Evolutionary conservation across 2,329 filamentous ascomycete genomes (phyloP).

Genomic region (Nannizziopsis barbatae): DNA sequence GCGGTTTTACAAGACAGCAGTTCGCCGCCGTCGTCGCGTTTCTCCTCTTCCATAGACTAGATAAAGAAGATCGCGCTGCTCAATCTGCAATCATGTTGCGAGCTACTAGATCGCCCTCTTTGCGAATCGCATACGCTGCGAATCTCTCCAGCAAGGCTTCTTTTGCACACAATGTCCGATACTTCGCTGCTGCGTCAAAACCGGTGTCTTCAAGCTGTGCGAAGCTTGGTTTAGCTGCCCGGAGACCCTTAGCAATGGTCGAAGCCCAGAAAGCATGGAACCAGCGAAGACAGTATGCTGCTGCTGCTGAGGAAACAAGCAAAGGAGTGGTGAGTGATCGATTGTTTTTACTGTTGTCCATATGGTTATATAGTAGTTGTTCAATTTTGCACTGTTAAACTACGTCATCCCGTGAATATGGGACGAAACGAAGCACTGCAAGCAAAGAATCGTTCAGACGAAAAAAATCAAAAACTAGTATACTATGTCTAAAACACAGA

Average conservation of each 20-base stretch:
- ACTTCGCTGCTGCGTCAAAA: slow-evolving; percentile 11
- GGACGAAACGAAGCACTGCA: background rate
- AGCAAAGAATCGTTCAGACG: background rate
- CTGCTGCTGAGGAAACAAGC: slow-evolving; percentile 47
- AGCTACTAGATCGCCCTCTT: slow-evolving; percentile 20
- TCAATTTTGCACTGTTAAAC: background rate
- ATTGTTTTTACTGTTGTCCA: slow-evolving; percentile 11
- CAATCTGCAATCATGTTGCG: slow-evolving; percentile 14
- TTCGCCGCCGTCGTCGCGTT: no score
- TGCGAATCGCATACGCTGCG: slow-evolving; percentile 28
- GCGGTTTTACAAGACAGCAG: no score
- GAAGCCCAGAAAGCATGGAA: slow-evolving; percentile 26
- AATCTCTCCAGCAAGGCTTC: slow-evolving; percentile 29
- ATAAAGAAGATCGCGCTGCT: background rate
- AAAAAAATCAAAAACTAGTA: background rate
- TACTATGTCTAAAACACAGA: background rate
- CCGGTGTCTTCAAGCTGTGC: slow-evolving; percentile 18
- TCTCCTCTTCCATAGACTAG: background rate
- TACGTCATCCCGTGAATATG: background rate
- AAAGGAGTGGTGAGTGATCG: slow-evolving; percentile 48
- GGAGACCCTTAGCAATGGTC: slow-evolving; percentile 36
- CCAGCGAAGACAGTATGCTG: slow-evolving; percentile 47
- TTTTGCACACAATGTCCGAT: slow-evolving; percentile 20
- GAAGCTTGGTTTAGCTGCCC: slow-evolving; percentile 26
- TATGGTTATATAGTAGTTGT: background rate